Percentiles rank a stretch among this genome's conserved stretches.
phyloP scores from a whole-genome alignment of 2,329 filamentous ascomycete genomes.

The Bipolaris sorokiniana region DNA sequence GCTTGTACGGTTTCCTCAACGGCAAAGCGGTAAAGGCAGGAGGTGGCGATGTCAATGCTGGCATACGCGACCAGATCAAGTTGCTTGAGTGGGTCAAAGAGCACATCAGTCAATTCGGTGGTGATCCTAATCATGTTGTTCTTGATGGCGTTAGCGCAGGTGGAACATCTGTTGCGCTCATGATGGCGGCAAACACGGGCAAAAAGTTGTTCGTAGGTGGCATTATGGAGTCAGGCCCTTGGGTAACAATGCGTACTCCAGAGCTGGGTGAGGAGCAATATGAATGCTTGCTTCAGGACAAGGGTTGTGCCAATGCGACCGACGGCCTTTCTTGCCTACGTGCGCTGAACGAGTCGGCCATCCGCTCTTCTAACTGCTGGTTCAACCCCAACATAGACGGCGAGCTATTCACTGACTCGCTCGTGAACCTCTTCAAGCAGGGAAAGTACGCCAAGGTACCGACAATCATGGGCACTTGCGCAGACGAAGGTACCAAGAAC shows the following conservation, averaged over 20 bases:
- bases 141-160: constrained; percentile 73
- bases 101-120: constrained; percentile 71
- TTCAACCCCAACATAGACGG: constrained; percentile 60
- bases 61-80: constrained; percentile 72
- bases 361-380: constrained; percentile 51
- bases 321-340: constrained; percentile 58
- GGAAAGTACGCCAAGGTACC: constrained; percentile 60
- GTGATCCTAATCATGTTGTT: constrained; percentile 70
- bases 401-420: constrained; percentile 59
- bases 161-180: constrained; percentile 49
- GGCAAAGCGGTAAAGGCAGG: constrained; percentile 58
- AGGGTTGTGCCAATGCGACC: constrained; percentile 52
- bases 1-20: constrained; percentile 73
- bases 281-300: constrained; percentile 58
- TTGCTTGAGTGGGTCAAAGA: constrained; percentile 72
- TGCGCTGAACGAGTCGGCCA: constrained; percentile 48
- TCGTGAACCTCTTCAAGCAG: constrained; percentile 55
- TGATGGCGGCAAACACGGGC: constrained; percentile 50
- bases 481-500: constrained; percentile 71
- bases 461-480: constrained; percentile 62
- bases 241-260: constrained; percentile 57
- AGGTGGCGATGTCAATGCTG: constrained; percentile 67
- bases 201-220: constrained; percentile 59
- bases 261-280: constrained; percentile 59
- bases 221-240: constrained; percentile 61